phyloP scores from a whole-genome alignment of 225 moss, liverwort and hornwort genomes.

The Bryoerythrophyllum caledonicum region DNA sequence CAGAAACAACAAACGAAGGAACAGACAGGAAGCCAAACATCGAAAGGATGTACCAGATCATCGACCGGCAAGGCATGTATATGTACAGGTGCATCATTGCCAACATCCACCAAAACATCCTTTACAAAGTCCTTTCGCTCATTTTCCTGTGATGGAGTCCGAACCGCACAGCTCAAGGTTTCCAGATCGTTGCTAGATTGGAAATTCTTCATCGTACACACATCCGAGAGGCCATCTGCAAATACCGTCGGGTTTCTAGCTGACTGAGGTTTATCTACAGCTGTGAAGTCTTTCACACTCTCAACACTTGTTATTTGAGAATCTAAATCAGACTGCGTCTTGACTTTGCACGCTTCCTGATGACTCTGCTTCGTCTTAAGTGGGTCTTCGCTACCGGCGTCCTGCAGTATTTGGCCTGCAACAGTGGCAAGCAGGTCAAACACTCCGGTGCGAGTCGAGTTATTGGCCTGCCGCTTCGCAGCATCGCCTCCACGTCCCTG shows the following conservation, averaged over 20 bases:
- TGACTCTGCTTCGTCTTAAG: conserved; percentile 15
- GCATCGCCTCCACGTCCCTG: conserved; percentile 60
- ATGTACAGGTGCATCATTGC: conserved; percentile 45
- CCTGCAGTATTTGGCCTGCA: conserved; percentile 65
- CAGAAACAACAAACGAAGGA: background rate
- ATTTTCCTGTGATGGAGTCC: conserved; percentile 41
- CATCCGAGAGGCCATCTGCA: conserved; percentile 19
- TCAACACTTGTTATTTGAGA: conserved; percentile 48
- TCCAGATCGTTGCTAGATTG: conserved; percentile 34
- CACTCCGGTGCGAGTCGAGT: conserved; percentile 43
- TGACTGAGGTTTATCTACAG: conserved; percentile 45
- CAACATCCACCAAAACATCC: conserved; percentile 39
- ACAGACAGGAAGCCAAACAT: background rate
- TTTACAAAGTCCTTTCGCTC: conserved; percentile 39
- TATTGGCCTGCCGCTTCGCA: conserved; percentile 47
- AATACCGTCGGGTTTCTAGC: conserved; percentile 5
- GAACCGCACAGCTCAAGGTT: conserved; percentile 35
- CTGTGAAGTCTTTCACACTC: conserved; percentile 42
- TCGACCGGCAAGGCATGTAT: conserved; percentile 33
- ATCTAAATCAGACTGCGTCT: conserved; percentile 41
- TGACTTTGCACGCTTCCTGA: conserved; percentile 36
- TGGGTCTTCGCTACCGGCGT: conserved; percentile 48
- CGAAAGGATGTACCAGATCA: conserved; percentile 34
- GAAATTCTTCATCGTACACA: conserved; percentile 19
- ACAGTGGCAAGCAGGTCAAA: conserved; percentile 61